A percentile compares a stretch with the other conserved stretches of the same genome.
Conservation (phyloP, 306 rosid genomes). For the Gastrolobium villosum region DNA sequence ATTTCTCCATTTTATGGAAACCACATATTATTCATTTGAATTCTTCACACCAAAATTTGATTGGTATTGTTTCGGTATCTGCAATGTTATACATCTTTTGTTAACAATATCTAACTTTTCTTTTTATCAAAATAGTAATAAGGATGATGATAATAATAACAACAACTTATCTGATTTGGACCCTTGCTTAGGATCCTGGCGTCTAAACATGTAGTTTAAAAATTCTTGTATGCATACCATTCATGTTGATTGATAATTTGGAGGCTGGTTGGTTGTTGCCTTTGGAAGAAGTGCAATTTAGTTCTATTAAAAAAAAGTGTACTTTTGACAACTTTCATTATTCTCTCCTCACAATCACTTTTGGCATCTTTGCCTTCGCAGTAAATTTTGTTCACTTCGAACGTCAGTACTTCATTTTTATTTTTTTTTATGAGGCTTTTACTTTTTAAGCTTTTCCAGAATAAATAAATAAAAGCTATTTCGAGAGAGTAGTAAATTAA, state of each 20-base stretch:
- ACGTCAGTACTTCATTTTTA: too few species aligned
- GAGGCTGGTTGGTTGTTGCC: not conserved
- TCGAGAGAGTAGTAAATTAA: too few species aligned
- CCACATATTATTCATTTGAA: not conserved
- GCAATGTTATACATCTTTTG: not conserved
- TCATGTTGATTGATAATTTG: not conserved
- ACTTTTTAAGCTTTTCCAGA: too few species aligned
- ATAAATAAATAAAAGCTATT: too few species aligned
- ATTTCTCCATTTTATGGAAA: slow-evolving; percentile 1
- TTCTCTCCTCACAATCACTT: not conserved
- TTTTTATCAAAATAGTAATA: not conserved
- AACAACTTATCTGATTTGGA: not conserved
- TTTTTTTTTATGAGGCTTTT: too few species aligned
- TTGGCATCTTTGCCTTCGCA: not conserved
- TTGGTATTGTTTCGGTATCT: not conserved
- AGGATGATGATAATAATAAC: not conserved
- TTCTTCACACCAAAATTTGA: slow-evolving; percentile 28
- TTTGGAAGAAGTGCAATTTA: not conserved
- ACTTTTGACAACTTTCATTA: not conserved
- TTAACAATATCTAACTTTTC: not conserved
- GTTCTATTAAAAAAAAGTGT: not conserved
- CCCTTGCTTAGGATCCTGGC: not conserved
- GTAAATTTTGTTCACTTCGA: too few species aligned
- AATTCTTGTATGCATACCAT: not conserved
- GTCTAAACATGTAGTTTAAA: not conserved